Evolutionary conservation across 345 rosid genomes (phyloP).

Genomic region (Rhodomyrtus tomentosa): DNA sequence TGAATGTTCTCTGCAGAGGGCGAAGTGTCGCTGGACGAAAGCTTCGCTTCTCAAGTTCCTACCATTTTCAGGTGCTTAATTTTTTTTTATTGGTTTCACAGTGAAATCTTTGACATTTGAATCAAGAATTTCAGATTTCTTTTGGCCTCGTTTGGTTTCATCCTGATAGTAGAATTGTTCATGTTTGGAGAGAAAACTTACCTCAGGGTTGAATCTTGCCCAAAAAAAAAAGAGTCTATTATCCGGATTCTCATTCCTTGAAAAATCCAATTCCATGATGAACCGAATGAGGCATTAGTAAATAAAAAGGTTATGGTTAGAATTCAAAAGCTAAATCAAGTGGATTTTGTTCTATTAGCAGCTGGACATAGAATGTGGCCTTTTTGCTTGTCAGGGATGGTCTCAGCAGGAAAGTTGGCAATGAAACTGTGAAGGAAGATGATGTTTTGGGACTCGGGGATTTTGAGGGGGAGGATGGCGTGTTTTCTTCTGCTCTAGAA

Average conservation of each 20-base stretch:
- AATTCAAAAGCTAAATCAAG: neutral
- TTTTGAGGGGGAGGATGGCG: neutral
- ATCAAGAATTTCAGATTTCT: neutral
- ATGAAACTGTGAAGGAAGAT: slow-evolving; percentile 3
- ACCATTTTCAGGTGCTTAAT: neutral
- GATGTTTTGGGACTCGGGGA: slow-evolving; percentile 6
- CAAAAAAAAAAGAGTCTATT: neutral
- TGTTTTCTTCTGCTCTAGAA: slow-evolving; percentile 8
- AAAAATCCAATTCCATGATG: neutral
- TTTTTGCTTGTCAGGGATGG: neutral
- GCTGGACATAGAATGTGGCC: neutral
- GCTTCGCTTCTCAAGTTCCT: neutral
- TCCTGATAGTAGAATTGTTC: neutral
- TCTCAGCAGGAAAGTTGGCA: slow-evolving; percentile 1
- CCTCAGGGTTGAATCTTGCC: neutral
- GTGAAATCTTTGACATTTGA: neutral
- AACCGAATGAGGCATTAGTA: neutral
- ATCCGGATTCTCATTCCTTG: neutral
- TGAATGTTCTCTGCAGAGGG: neutral
- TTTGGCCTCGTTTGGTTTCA: neutral
- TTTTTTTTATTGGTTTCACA: neutral
- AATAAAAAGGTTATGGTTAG: neutral
- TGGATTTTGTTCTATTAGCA: neutral
- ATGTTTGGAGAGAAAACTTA: neutral
- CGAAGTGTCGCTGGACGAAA: neutral